phyloP scores from a whole-genome alignment of 371 early-diverging fungal species.

The Mortierella sp. region DNA sequence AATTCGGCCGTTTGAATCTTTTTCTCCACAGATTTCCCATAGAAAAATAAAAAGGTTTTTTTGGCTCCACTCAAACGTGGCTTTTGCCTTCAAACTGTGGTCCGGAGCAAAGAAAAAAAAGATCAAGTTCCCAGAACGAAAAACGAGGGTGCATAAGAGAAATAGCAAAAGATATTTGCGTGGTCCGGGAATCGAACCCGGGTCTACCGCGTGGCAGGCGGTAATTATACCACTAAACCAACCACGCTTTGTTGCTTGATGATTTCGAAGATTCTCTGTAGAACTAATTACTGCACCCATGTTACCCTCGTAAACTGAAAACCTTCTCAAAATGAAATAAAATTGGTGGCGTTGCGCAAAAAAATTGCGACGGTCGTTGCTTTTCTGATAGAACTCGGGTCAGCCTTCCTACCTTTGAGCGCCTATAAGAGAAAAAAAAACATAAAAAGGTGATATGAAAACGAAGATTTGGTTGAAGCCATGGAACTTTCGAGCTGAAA shows the following conservation, averaged over 20 bases:
- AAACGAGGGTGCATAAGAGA: background rate
- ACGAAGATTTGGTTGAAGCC: no score
- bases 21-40: slow-evolving; percentile 10
- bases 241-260: slow-evolving; percentile 61
- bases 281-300: background rate
- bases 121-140: background rate
- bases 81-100: slow-evolving; percentile 3
- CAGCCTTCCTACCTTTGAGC: no score
- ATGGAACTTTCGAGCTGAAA: no score
- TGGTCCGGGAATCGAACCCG: slow-evolving; percentile 75
- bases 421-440: no score
- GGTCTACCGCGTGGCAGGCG: slow-evolving; percentile 73
- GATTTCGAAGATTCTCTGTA: slow-evolving; percentile 39
- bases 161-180: slow-evolving; percentile 55
- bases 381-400: no score
- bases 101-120: background rate
- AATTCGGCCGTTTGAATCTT: background rate
- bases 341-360: no score
- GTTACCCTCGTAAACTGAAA: background rate
- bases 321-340: no score
- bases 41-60: background rate
- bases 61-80: background rate
- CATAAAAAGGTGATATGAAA: no score
- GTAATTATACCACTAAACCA: slow-evolving; percentile 71
- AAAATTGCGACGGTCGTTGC: no score